Base-by-base conservation (phyloP, 768 basidiomycete species). In the Russula brevipes region DNA sequence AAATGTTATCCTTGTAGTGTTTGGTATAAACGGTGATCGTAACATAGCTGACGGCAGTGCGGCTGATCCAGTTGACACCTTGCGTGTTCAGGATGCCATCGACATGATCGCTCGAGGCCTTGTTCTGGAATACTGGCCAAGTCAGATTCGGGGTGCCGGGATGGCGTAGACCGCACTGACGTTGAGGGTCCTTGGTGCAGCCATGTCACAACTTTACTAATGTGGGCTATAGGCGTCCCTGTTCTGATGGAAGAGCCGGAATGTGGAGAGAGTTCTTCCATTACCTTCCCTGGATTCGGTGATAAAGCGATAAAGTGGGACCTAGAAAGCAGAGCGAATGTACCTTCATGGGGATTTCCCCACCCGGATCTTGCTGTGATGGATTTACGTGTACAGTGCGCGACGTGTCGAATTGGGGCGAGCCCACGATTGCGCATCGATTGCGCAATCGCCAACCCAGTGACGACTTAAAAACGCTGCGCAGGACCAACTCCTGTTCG, bases 51-150 rank as follows among this genome's bases (percentile, higher is more conserved):
- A 91, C 90, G 24, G 80, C 72, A 61, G 79, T 85, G 67, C 88
- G 82, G 68, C 77, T 87, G 55, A 85, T 59, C 89, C 89, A 92
- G 35, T n/a, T n/a, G n/a, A n/a, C n/a, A n/a, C n/a, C n/a, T n/a
- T n/a, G n/a, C n/a, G n/a, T n/a, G n/a, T n/a, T n/a, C n/a, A n/a
- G n/a, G n/a, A 92, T 85, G 24, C 76, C 76, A 56, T 90, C 88
- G 5, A 79, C 78, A 39, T 70, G 68, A 67, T 85, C 87, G 49
- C 85, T 86, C 59, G 88, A 77, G 2, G 76, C 52, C 73, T 86
- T 89, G 78, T 87, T 89, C 89, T 89, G 61, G 53, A 33, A 31
- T 11, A 31, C 36, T 16, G 14, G 31, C 35, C 30, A 33, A 11
- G 11, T 33, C 4, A 33, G 24, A 36, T 53, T 51, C 24, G 24